Base-by-base conservation (phyloP, 768 basidiomycete species). In the Collybiopsis luxurians region DNA sequence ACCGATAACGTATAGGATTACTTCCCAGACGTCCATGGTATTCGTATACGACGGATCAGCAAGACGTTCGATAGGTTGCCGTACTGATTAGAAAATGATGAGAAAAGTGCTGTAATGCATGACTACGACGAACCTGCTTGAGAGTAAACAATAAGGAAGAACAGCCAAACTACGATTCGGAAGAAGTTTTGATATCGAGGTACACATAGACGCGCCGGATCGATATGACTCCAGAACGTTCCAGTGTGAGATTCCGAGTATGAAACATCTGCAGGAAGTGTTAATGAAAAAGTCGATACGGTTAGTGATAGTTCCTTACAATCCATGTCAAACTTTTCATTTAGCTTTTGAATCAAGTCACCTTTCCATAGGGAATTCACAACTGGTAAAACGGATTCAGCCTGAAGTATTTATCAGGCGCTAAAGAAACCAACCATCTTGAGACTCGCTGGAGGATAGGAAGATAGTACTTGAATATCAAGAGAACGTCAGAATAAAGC, bases 111-210 rank as follows among this genome's bases (percentile, higher is more conserved):
- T 38, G 5, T 19, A 30, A 5, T 43, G n/a, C 19, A 23, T 12
- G 21, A 15, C 2, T 15, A 48, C 19, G 4, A 64, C 79, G 56
- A 42, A 89, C 90, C 91, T 47, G 92, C 90, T 74, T 89, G 89
- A 2, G 91, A 93, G 67, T 94, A 95, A 2, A 85, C 81, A 19
- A 80, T 75, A 31, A 96, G 79, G 71, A 93, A 89, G 63, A 89
- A 76, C 23, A 92, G 65, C 91, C 90, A 94, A 31, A 92, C 76
- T 5, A 78, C 53, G 52, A 93, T 85, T 44, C 91, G 85, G 66
- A 95, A 86, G 50, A 85, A 77, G 61, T 92, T 95, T 67, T 95
- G 95, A 68, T 95, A 95, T 53, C 84, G 78, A 28, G 95, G 95
- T 23, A 96, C 92, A 31, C 84, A 84, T 45, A 97, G 73, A 30